Percentiles rank a stretch among this genome's conserved stretches.
Conservation (phyloP, 2,329 filamentous ascomycete genomes). For the Lasiodiplodia sp. region DNA sequence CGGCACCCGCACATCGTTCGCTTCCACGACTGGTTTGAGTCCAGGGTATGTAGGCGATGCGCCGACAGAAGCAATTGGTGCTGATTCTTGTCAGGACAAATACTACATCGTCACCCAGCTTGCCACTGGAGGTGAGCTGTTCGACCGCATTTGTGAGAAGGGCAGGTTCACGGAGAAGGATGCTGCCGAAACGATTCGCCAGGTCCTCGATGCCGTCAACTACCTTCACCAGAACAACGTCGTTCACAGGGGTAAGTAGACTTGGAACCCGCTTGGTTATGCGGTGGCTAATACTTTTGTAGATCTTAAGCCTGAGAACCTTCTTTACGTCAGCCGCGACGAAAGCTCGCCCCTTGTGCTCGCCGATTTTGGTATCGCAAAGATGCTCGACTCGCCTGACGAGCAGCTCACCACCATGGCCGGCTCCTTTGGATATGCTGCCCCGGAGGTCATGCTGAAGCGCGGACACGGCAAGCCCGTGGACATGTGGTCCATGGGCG, state of each 20-base stretch:
- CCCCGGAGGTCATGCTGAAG: constrained; percentile 98
- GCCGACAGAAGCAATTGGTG: not conserved
- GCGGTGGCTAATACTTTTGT: constrained; percentile 35
- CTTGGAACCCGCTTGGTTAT: not conserved
- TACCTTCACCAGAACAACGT: constrained; percentile 95
- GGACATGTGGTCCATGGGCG: constrained; percentile 99
- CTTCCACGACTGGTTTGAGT: constrained; percentile 99
- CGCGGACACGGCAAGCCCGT: constrained; percentile 97
- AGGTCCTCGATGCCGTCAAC: constrained; percentile 90
- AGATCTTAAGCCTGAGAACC: constrained; percentile 98
- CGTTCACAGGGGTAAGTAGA: constrained; percentile 81
- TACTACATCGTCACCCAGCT: constrained; percentile 99
- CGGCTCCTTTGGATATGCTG: constrained; percentile 96
- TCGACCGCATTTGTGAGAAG: constrained; percentile 97
- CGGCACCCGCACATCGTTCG: constrained; percentile 95
- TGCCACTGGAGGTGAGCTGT: constrained; percentile 93
- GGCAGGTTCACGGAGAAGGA: constrained; percentile 99
- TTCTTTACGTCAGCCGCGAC: constrained; percentile 86
- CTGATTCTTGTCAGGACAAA: constrained; percentile 74
- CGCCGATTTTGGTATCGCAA: constrained; percentile 97
- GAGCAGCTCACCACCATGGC: constrained; percentile 98
- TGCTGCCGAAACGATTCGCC: constrained; percentile 91
- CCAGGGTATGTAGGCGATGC: constrained; percentile 69
- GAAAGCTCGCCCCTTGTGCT: constrained; percentile 85
- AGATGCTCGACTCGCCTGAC: constrained; percentile 90